phyloP scores from a whole-genome alignment of 495 filamentous ascomycete genomes.

The Astrothelium macrocarpum region DNA sequence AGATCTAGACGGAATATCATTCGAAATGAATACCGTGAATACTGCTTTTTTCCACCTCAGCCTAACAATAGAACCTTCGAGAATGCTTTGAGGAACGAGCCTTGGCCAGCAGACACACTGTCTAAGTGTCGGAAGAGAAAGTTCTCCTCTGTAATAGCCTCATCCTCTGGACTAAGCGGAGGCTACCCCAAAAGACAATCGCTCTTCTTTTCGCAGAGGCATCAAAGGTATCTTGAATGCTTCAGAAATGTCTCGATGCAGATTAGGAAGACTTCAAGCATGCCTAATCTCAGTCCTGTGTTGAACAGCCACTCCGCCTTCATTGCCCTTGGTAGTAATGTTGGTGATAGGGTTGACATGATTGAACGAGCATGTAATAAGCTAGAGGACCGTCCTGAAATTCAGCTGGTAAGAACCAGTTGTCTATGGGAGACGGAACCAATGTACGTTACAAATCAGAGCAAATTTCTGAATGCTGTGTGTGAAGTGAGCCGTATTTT shows the following conservation, averaged over 20 bases:
- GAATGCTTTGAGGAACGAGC: too few species aligned
- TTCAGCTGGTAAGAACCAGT: slow-evolving; percentile 72
- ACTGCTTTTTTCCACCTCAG: too few species aligned
- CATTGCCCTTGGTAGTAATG: slow-evolving; percentile 86
- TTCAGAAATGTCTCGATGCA: neutral
- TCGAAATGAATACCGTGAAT: too few species aligned
- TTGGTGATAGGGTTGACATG: slow-evolving; percentile 73
- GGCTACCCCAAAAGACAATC: neutral
- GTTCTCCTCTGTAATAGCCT: neutral
- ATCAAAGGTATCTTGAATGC: neutral
- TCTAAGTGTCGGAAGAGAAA: neutral
- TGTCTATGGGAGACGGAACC: slow-evolving; percentile 87
- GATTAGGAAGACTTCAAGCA: neutral
- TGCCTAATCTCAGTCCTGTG: neutral
- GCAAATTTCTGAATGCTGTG: slow-evolving; percentile 81
- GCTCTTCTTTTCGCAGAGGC: neutral
- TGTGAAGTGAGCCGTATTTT: slow-evolving; percentile 63
- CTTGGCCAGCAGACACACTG: too few species aligned
- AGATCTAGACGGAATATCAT: neutral
- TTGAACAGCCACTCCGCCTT: slow-evolving; percentile 47
- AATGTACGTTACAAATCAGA: slow-evolving; percentile 91
- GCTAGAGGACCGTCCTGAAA: slow-evolving; percentile 54
- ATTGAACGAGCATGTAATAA: slow-evolving; percentile 73
- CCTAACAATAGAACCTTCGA: too few species aligned
- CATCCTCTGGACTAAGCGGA: neutral